Percentiles rank a stretch among this genome's conserved stretches.
phyloP scores from a whole-genome alignment of 768 basidiomycete genomes.

The Calocera cornea region DNA sequence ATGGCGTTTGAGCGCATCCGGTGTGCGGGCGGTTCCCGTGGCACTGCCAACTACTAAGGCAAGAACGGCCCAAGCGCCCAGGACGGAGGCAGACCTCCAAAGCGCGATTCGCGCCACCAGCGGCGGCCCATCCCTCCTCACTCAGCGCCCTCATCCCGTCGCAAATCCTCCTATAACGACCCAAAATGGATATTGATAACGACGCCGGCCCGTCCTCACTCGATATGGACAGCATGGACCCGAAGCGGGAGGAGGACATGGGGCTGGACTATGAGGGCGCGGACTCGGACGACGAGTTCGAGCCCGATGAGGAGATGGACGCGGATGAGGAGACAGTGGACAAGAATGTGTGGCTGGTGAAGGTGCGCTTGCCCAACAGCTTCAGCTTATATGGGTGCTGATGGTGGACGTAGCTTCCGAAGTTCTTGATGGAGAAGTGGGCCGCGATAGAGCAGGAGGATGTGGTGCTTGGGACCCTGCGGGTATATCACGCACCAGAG shows the following conservation, averaged over 20 bases:
- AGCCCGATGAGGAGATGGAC: conserved; percentile 31
- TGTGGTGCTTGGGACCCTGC: conserved; percentile 68
- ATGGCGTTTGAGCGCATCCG: too few relatives aligned
- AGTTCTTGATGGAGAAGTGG: conserved; percentile 79
- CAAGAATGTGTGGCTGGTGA: conserved; percentile 58
- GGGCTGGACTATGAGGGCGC: neutral
- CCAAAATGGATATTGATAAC: neutral
- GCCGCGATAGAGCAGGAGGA: conserved; percentile 57
- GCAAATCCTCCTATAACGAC: too few relatives aligned
- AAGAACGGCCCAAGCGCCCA: too few relatives aligned
- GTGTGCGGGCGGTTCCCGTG: too few relatives aligned
- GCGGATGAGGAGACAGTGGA: conserved; percentile 32
- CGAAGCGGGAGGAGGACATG: neutral
- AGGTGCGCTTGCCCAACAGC: conserved; percentile 34
- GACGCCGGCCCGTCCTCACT: neutral
- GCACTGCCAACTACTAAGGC: too few relatives aligned
- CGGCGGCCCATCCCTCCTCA: too few relatives aligned
- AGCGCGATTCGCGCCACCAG: too few relatives aligned
- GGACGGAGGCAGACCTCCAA: too few relatives aligned
- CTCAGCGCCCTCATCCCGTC: too few relatives aligned
- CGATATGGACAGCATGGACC: neutral
- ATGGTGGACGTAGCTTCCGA: conserved; percentile 48
- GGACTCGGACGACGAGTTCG: conserved; percentile 28
- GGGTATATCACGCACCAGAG: conserved; percentile 45
- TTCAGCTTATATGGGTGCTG: neutral